These are phyloP conservation scores for Penicillium thymicola DNA, from an alignment of 2,329 filamentous ascomycete species.

Conservation along the genomic window DNA sequence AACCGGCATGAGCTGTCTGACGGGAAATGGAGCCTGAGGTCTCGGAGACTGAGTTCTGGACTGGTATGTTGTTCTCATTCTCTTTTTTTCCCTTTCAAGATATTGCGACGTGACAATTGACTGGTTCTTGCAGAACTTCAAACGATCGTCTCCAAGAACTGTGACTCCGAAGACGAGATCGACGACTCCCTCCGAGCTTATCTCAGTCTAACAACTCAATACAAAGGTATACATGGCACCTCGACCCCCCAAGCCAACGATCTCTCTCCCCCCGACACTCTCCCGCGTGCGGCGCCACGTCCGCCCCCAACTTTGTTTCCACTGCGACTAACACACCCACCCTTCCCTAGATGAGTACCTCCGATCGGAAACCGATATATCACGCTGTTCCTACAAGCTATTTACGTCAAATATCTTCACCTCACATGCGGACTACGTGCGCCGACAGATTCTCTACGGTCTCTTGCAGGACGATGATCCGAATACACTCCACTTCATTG, in stretches of 20 bases:
- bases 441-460: constrained; percentile 88
- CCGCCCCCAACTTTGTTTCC: neutral
- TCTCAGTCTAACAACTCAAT: constrained; percentile 71
- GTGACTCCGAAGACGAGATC: constrained; percentile 63
- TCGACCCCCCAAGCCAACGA: neutral
- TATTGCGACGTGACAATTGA: constrained; percentile 13
- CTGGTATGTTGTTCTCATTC: constrained; percentile 55
- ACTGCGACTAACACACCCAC: constrained; percentile 12
- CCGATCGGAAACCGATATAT: constrained; percentile 73
- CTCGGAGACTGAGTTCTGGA: constrained; percentile 82
- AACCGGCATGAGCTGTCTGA: constrained; percentile 37
- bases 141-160: constrained; percentile 59
- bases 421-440: constrained; percentile 77
- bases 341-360: constrained; percentile 61
- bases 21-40: constrained; percentile 66
- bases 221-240: constrained; percentile 53
- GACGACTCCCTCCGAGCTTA: constrained; percentile 84
- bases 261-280: neutral
- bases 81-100: neutral
- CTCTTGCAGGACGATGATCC: constrained; percentile 82
- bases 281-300: neutral
- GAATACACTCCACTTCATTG: constrained; percentile 74
- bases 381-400: constrained; percentile 74
- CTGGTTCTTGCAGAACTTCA: constrained; percentile 56
- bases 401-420: constrained; percentile 72